Percentiles rank a stretch among this genome's conserved stretches.
Conservation (phyloP, 768 basidiomycete genomes). For the Serendipita indica region DNA sequence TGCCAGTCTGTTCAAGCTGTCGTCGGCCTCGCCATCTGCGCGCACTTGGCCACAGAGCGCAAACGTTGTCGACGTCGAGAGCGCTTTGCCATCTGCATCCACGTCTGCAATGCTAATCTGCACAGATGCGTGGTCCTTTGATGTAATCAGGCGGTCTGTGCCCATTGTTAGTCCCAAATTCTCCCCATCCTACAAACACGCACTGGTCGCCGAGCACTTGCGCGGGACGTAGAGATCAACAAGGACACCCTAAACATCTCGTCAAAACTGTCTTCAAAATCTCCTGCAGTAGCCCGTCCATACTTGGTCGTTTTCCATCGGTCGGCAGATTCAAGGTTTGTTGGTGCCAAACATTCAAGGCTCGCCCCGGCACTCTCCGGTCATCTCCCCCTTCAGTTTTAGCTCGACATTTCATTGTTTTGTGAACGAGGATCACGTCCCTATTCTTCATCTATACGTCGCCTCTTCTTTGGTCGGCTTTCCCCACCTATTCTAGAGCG, state of each 20-base stretch:
- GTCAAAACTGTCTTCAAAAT: not conserved
- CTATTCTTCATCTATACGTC: not conserved
- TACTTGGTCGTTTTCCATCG: conserved; percentile 89
- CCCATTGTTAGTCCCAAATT: not conserved
- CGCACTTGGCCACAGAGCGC: conserved; percentile 90
- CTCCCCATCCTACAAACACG: conserved; percentile 24
- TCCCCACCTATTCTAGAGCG: not conserved
- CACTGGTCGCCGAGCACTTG: conserved; percentile 96
- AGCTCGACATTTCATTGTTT: no score
- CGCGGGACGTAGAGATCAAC: conserved; percentile 99
- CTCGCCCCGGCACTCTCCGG: not conserved
- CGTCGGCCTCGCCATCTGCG: conserved; percentile 91
- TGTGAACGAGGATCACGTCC: not conserved
- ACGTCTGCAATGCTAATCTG: conserved; percentile 93
- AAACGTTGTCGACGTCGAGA: conserved; percentile 72
- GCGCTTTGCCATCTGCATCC: conserved; percentile 71
- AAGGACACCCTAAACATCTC: conserved; percentile 65
- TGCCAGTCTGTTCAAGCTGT: conserved; percentile 89
- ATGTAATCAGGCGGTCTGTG: conserved; percentile 90
- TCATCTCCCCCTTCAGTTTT: no score
- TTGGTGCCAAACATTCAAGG: not conserved
- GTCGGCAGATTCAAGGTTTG: conserved; percentile 9
- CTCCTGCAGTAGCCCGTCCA: conserved; percentile 19
- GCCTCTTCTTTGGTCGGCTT: not conserved
- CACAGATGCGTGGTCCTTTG: conserved; percentile 98